Percentiles rank a stretch among this genome's conserved stretches.
Evolutionary conservation across 192 early-diverging fungal genomes (phyloP).

Genomic region (Geranomyces variabilis): DNA sequence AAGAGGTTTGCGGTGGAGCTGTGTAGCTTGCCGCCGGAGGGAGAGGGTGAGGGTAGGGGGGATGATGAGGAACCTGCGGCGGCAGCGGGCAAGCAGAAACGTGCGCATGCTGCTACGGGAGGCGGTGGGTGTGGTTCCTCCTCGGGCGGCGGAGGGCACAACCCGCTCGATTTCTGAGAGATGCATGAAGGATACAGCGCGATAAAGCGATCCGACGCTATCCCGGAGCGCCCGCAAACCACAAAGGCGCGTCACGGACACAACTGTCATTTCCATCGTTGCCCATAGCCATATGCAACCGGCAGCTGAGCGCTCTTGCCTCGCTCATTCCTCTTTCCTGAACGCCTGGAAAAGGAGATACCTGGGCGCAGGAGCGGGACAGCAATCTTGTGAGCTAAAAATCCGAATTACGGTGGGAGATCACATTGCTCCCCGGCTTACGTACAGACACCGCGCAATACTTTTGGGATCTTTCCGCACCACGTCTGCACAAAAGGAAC

Average conservation of each 20-base stretch:
- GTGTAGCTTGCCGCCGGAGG: constrained; percentile 93
- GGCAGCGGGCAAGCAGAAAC: background rate
- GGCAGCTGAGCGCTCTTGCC: too few species aligned
- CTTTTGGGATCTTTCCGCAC: constrained; percentile 32
- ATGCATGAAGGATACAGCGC: too few species aligned
- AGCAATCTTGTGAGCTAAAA: background rate
- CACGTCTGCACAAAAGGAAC: constrained; percentile 12
- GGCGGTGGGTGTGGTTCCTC: background rate
- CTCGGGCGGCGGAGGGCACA: background rate
- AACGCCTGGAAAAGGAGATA: constrained; percentile 22
- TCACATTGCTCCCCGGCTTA: too few species aligned
- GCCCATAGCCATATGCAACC: too few species aligned
- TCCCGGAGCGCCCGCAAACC: too few species aligned
- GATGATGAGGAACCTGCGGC: constrained; percentile 2
- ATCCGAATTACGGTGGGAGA: background rate
- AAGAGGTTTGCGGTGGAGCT: constrained; percentile 93
- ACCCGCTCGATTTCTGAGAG: background rate
- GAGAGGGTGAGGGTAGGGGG: constrained; percentile 57
- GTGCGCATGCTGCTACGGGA: too few species aligned
- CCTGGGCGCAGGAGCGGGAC: background rate
- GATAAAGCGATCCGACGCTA: too few species aligned
- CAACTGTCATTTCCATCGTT: too few species aligned
- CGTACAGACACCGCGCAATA: constrained; percentile 30
- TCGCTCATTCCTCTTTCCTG: background rate
- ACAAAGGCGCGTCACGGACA: too few species aligned